Evolutionary conservation across 352 stramenopile species (phyloP), one percentile per base, ranked within the genome.

Genomic region (Phytophthora quininea): DNA sequence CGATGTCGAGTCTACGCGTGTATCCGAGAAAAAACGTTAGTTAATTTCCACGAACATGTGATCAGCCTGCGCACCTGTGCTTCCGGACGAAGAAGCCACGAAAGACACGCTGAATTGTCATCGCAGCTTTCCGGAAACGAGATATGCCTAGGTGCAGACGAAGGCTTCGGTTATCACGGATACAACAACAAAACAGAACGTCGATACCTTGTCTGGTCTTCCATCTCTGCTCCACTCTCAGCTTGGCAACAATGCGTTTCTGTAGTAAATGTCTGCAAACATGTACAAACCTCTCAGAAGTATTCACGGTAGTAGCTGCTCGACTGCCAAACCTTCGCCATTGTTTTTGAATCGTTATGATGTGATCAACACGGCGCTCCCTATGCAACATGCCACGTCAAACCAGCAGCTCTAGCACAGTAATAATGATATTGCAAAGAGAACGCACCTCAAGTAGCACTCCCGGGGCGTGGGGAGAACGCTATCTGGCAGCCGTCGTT

Each of bases 101-200:
- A 35, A 80, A 85, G 5, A 79, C 40, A 9, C 77, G 71, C 57
- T 91, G 80, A 14, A 91, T 79, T 4, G 63, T 55, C 15, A 73
- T 38, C 8, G 78, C 71, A 9, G 58, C 74, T 27, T 53, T 64
- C 49, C 82, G 74, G 30, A 87, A 77, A 1, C 49, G 64, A 48
- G 55, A 43, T n/a, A 69, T 51, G 4, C 54, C 70, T 76, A 9
- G 11, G 37, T 2, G 19, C 19, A 2, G 37, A 53, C 5, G 5
- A 19, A 27, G 27, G 19, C 19, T 24, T 24, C 19, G 19, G 19
- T 24, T 24, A 24, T 24, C 19, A 24, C 19, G 19, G 19, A 40
- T 40, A 40, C 6, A 40, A 4, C 42, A 40, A 19, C 9, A 38
- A 45, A 51, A 1, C 6, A 43, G 30, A 45, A 32, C 12, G 15